A percentile compares a stretch with the other conserved stretches of the same genome.
Evolutionary conservation across 805 yeast species (phyloP).

Genomic region (Starmera amethionina): DNA sequence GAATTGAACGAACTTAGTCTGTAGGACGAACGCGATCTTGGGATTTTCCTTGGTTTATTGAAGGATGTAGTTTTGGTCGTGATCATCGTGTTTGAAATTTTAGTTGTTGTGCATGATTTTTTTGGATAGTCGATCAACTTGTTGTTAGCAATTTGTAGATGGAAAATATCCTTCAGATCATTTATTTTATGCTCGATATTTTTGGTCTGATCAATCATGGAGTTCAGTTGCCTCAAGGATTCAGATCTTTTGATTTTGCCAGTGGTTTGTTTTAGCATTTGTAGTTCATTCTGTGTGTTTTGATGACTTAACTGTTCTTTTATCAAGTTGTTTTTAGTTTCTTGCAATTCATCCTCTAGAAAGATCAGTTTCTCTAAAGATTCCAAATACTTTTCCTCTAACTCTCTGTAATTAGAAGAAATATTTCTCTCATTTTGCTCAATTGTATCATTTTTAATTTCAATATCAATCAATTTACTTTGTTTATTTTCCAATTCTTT

Average conservation of each 20-base stretch:
- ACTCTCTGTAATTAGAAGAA: constrained; percentile 21
- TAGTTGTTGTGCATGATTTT: no score
- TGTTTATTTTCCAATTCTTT: constrained; percentile 22
- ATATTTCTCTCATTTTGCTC: constrained; percentile 31
- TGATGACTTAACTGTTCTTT: constrained; percentile 19
- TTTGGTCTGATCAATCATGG: constrained; percentile 20
- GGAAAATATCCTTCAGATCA: constrained; percentile 15
- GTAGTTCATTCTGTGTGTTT: constrained; percentile 16
- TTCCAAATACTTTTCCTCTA: constrained; percentile 25
- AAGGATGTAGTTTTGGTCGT: constrained; percentile 85
- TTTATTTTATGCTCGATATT: constrained; percentile 20
- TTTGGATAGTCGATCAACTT: no score
- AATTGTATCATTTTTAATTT: constrained; percentile 32
- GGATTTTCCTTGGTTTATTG: constrained; percentile 58
- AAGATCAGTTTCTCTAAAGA: constrained; percentile 29
- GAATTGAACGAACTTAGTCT: constrained; percentile 20
- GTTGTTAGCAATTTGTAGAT: neutral
- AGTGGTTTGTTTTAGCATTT: constrained; percentile 6
- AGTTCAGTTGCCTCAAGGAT: constrained; percentile 20
- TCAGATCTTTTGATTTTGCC: constrained; percentile 14
- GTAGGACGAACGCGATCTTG: no score
- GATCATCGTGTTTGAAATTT: constrained; percentile 69
- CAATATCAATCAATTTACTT: constrained; percentile 28
- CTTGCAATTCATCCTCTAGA: constrained; percentile 26
- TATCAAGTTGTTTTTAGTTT: constrained; percentile 17